Evolutionary conservation across 169 alveolate species (phyloP), one percentile per base, ranked within the genome.

Genomic region (Cryptosporidium parvum): DNA sequence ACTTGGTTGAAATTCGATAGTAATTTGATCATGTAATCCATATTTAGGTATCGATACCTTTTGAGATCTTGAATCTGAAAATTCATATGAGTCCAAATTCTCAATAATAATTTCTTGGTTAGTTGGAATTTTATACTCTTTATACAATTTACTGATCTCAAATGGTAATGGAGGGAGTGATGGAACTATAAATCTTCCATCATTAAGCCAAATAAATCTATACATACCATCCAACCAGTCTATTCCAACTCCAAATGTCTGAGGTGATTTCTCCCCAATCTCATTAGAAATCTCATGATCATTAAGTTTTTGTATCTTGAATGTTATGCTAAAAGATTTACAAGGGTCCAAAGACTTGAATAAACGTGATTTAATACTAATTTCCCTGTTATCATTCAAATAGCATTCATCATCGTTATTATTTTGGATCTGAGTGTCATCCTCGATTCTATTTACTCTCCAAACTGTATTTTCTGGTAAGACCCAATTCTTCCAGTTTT

Each of bases 1-100:
- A 12, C 91, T 91, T 5, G 97, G 97, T 21, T 92, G 93, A 75
- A 95, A 95, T 70, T 93, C 96, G 0, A 95, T 67, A 21, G 95
- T 84, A 23, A 95, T 92, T 44, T 33, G 53, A 71, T 94, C 96
- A 61, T 85, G 58, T 44, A 92, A 62, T 51, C 85, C 73, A 85
- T 85, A 94, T 26, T 73, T 48, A 3, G 75, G 67, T n/a, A 85
- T 85, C 45, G 56, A 29, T 51, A 71, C 72, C 67, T 51, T 70
- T 0, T 80, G 21, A 44, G 65, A 45, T 29, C 59, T 23, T 68
- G 48, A 3, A 8, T 56, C 33, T 21, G 12, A 21, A 31, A 33
- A 56, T 18, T 16, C 42, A 1, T 12, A 0, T 14, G 31, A 21
- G 21, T 31, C 67, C 35, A n/a, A 12, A 42, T 45, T 65, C 9